Conservation (phyloP, 2,329 filamentous ascomycete genomes). For the Fusarium liriodendri region DNA sequence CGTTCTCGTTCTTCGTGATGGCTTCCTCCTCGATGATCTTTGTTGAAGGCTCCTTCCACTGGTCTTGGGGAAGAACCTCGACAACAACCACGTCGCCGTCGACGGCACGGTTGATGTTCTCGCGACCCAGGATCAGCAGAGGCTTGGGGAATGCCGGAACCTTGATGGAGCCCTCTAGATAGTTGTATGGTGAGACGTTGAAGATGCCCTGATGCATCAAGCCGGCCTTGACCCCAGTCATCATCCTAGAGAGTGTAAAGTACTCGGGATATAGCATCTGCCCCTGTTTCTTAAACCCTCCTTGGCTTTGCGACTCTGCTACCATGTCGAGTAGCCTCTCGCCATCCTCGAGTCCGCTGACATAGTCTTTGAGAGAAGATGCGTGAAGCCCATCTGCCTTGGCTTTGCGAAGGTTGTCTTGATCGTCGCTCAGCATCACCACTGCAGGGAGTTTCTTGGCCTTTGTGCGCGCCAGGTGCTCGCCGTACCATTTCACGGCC, state of each 20-base stretch:
- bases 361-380: slow-evolving; percentile 78
- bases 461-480: slow-evolving; percentile 78
- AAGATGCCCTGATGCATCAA: slow-evolving; percentile 94
- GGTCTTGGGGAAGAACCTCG: slow-evolving; percentile 90
- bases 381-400: slow-evolving; percentile 79
- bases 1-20: slow-evolving; percentile 92
- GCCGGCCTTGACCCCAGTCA: slow-evolving; percentile 90
- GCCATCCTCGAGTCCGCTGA: slow-evolving; percentile 84
- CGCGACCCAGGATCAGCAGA: slow-evolving; percentile 87
- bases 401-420: slow-evolving; percentile 85
- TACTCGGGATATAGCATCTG: slow-evolving; percentile 91
- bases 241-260: slow-evolving; percentile 88
- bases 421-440: slow-evolving; percentile 95
- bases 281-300: slow-evolving; percentile 69
- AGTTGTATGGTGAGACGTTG: slow-evolving; percentile 98
- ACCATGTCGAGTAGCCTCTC: slow-evolving; percentile 94
- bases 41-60: slow-evolving; percentile 96
- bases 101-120: slow-evolving; percentile 95
- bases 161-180: slow-evolving; percentile 91
- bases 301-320: slow-evolving; percentile 78
- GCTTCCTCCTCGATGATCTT: slow-evolving; percentile 96
- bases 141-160: slow-evolving; percentile 91
- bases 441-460: slow-evolving; percentile 75
- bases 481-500: slow-evolving; percentile 89
- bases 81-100: slow-evolving; percentile 94